Conservation (phyloP, 1,284 basidiomycete genomes). For the Takashimella tepidaria region DNA sequence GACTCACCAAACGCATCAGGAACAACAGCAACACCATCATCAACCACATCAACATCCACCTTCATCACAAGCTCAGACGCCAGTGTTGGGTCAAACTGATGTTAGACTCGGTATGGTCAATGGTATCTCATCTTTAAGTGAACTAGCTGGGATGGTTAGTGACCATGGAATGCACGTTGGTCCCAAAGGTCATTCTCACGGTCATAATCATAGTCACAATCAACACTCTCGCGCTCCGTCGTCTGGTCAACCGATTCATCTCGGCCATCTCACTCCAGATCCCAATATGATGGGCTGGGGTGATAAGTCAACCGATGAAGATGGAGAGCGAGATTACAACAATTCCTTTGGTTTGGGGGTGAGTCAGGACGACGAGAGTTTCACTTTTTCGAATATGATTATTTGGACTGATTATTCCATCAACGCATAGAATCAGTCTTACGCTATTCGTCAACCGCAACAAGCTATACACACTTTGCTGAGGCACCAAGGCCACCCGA, state of each 20-base stretch:
- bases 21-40: constrained; percentile 6
- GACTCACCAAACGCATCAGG: constrained; percentile 2
- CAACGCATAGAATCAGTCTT: neutral
- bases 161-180: neutral
- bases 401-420: no score
- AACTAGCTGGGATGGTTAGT: neutral
- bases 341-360: neutral
- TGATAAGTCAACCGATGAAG: neutral
- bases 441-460: neutral
- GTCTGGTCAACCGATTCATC: neutral
- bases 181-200: neutral
- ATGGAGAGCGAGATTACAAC: neutral
- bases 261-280: neutral
- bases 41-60: neutral
- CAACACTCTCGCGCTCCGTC: neutral
- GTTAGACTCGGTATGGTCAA: neutral
- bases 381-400: no score
- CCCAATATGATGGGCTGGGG: neutral
- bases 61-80: neutral
- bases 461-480: neutral
- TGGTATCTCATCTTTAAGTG: neutral
- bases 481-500: neutral
- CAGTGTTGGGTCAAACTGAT: neutral
- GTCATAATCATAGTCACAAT: neutral
- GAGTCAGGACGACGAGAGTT: no score